These are phyloP conservation scores for Naematelia aurantialba DNA, from an alignment of 768 basidiomycete species.

Conservation along the genomic window DNA sequence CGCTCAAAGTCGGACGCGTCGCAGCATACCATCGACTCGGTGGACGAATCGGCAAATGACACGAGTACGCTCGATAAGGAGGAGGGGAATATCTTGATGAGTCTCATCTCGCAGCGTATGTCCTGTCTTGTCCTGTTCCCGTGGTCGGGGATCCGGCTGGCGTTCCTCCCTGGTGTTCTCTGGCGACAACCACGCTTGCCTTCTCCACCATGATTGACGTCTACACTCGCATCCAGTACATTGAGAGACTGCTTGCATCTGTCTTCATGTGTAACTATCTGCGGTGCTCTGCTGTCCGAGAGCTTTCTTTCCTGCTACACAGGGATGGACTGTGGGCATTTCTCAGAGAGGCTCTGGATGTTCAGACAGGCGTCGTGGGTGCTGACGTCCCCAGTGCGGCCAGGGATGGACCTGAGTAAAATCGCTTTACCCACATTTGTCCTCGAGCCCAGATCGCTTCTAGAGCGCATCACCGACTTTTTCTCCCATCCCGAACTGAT, in stretches of 20 bases:
- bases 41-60: conserved; percentile 57
- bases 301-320: no score
- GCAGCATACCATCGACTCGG: neutral
- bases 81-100: conserved; percentile 83
- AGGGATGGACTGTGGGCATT: no score
- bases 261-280: no score
- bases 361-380: no score
- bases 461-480: conserved; percentile 98
- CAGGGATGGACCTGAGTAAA: conserved; percentile 94
- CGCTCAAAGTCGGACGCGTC: neutral
- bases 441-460: conserved; percentile 92
- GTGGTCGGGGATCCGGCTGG: neutral
- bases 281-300: neutral
- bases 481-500: conserved; percentile 94
- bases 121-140: conserved; percentile 29
- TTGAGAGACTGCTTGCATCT: no score
- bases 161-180: neutral
- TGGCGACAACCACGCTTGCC: neutral
- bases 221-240: no score
- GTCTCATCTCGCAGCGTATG: conserved; percentile 85
- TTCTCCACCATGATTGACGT: no score
- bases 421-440: conserved; percentile 80
- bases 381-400: conserved; percentile 53
- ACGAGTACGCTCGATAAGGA: conserved; percentile 89
- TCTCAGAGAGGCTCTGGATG: conserved; percentile 1